phyloP scores from a whole-genome alignment of 2,329 filamentous ascomycete species.

The Thielaviopsis populi region DNA sequence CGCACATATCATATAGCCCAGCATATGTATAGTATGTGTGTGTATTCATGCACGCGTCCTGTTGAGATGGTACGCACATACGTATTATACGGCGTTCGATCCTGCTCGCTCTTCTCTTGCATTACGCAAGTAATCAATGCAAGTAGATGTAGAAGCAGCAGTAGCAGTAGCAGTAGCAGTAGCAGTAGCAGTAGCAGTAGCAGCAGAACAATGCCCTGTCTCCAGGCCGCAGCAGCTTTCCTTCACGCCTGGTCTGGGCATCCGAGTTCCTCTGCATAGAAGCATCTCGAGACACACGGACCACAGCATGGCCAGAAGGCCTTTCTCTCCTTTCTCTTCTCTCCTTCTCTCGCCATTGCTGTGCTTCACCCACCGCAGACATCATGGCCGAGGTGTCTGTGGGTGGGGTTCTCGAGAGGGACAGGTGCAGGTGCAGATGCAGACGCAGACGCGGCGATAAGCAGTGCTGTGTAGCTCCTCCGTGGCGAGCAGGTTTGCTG shows the following conservation, averaged over 20 bases:
- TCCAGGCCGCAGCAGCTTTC: too few relatives aligned
- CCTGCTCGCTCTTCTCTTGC: not conserved
- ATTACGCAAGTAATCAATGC: conserved; percentile 3
- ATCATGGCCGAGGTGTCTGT: not conserved
- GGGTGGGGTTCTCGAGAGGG: not conserved
- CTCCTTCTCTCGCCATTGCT: not conserved
- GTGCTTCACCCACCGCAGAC: not conserved
- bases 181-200: not conserved
- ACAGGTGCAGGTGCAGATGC: not conserved
- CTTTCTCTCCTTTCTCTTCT: not conserved
- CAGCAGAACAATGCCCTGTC: not conserved
- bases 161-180: not conserved
- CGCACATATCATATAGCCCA: not conserved
- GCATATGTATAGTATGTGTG: not conserved
- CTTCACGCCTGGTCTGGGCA: not conserved
- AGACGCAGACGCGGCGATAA: not conserved
- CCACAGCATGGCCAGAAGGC: not conserved
- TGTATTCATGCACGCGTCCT: not conserved
- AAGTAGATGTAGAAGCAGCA: not conserved
- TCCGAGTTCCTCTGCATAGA: not conserved
- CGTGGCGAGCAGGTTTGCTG: not conserved
- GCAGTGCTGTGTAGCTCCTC: not conserved
- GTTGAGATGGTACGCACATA: not conserved
- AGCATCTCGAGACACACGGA: not conserved
- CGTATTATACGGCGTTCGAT: not conserved